Percentiles rank a stretch among this genome's conserved stretches.
Evolutionary conservation across 345 rosid genomes (phyloP).

Genomic region (Brassica incana): DNA sequence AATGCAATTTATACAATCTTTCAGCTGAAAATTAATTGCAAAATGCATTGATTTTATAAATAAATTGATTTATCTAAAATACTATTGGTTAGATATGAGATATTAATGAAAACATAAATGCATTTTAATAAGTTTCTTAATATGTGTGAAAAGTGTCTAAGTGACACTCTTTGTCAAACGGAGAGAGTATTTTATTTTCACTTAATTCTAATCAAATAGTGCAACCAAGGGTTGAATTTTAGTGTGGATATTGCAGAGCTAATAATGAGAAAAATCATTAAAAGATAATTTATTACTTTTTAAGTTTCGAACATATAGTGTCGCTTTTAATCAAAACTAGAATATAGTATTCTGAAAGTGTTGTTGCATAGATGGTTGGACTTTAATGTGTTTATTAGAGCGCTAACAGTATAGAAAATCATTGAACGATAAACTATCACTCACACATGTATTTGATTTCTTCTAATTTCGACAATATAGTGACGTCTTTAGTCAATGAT

Average conservation of each 20-base stretch:
- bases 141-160: no score
- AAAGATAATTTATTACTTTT: no score
- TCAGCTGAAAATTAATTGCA: no score
- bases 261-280: no score
- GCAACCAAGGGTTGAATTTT: neutral
- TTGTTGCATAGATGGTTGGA: neutral
- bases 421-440: neutral
- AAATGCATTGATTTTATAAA: no score
- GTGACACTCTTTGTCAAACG: no score
- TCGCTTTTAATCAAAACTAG: neutral
- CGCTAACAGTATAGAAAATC: neutral
- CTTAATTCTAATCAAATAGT: neutral
- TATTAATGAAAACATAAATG: no score
- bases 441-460: neutral
- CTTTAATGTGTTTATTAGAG: neutral
- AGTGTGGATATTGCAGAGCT: neutral
- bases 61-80: no score
- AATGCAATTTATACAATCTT: no score
- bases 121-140: no score
- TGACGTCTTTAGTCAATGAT: neutral
- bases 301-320: neutral
- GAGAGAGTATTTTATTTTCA: no score
- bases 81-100: no score
- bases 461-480: neutral
- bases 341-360: neutral